phyloP scores from a whole-genome alignment of 2,329 filamentous ascomycete genomes.

The Aspergillus cejpii region DNA sequence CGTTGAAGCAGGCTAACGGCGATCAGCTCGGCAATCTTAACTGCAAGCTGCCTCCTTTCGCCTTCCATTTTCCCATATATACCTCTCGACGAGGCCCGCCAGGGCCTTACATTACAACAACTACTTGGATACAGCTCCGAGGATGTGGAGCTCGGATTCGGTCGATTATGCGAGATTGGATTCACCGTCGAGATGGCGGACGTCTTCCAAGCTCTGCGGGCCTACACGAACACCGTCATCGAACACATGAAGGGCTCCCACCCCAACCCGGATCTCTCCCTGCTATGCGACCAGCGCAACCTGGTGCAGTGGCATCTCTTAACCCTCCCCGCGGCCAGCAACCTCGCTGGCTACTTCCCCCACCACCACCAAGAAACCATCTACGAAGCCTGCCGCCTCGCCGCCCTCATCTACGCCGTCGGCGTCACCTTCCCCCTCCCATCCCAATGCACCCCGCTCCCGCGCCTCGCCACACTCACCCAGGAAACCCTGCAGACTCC shows the following conservation, averaged over 20 bases:
- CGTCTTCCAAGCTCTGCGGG: conserved; percentile 26
- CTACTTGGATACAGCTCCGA: conserved; percentile 22
- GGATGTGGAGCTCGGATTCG: conserved; percentile 23
- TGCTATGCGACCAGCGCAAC: conserved; percentile 36
- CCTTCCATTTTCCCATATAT: conserved; percentile 25
- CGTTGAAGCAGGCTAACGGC: neutral
- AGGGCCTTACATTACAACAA: conserved; percentile 17
- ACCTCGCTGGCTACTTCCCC: conserved; percentile 15
- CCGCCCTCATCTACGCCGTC: conserved; percentile 33
- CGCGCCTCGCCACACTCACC: conserved; percentile 24
- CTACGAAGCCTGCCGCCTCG: conserved; percentile 34
- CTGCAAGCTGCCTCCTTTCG: conserved; percentile 19
- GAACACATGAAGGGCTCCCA: conserved; percentile 14
- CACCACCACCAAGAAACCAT: conserved; percentile 20
- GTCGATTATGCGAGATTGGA: conserved; percentile 20
- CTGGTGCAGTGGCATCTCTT: conserved; percentile 34
- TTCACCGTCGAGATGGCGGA: conserved; percentile 26
- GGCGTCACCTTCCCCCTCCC: conserved; percentile 39
- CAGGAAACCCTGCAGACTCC: conserved; percentile 21
- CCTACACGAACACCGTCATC: conserved; percentile 29
- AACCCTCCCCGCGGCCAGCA: conserved; percentile 24
- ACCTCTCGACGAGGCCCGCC: conserved; percentile 18
- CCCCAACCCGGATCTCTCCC: conserved; percentile 15
- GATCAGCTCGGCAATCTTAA: conserved; percentile 26
- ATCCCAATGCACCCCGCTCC: conserved; percentile 32